Conservation (phyloP, 306 rosid species). For the Boehmeria nivea region DNA sequence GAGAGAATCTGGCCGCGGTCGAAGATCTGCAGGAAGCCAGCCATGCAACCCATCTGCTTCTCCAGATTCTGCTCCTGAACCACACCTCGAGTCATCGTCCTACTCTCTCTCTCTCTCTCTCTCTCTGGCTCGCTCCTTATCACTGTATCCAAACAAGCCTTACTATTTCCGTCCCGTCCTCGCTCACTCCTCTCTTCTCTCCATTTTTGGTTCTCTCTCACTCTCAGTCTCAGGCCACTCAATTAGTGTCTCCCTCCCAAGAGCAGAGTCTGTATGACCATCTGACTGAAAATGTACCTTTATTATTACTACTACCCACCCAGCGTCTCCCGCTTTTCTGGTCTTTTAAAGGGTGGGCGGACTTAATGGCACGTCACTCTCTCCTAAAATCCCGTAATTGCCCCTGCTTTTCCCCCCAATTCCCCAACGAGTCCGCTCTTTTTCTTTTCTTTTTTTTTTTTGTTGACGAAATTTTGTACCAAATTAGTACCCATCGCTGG, state of each 20-base stretch:
- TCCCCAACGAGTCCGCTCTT: too few species aligned
- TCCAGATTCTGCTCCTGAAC: slow-evolving; percentile 63
- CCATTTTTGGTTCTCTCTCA: background rate
- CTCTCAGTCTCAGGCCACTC: too few species aligned
- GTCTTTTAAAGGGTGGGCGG: slow-evolving; percentile 49
- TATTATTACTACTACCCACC: background rate
- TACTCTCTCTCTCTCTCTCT: background rate
- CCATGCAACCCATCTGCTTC: slow-evolving; percentile 98
- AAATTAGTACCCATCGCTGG: background rate
- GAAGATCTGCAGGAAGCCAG: slow-evolving; percentile 89
- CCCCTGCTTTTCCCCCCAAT: slow-evolving; percentile 9
- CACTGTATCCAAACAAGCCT: background rate
- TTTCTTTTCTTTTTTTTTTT: background rate
- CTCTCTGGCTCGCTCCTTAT: background rate
- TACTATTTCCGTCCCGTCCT: slow-evolving; percentile 14
- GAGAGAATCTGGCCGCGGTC: slow-evolving; percentile 71
- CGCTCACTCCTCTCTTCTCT: slow-evolving; percentile 1
- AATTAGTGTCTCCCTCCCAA: too few species aligned
- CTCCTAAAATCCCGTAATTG: background rate
- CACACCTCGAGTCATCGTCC: slow-evolving; percentile 56
- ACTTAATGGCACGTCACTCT: slow-evolving; percentile 4
- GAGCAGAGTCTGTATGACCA: too few species aligned
- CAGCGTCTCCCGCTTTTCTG: slow-evolving; percentile 73
- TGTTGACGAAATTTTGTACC: background rate
- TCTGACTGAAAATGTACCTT: slow-evolving; percentile 12